Evolutionary conservation across 140 eudicot species (phyloP).

Genomic region (Erigeron philadelphicus): DNA sequence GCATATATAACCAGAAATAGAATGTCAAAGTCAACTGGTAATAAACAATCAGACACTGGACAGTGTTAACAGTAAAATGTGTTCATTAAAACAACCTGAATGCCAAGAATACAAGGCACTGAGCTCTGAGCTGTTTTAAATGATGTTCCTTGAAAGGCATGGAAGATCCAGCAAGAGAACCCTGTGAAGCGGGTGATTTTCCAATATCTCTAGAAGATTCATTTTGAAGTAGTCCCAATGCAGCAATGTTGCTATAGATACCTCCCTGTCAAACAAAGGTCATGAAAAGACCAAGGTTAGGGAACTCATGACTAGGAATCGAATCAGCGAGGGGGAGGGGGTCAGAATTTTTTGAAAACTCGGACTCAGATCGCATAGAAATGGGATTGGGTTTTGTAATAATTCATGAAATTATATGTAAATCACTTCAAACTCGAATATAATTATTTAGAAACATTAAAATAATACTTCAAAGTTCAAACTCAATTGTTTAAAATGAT

Average conservation of each 20-base stretch:
- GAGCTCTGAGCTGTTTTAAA: constrained; percentile 94
- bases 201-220: constrained; percentile 64
- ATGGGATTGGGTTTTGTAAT: too few species aligned
- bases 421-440: too few species aligned
- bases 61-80: neutral
- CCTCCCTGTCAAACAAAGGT: constrained; percentile 46
- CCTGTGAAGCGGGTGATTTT: constrained; percentile 48
- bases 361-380: too few species aligned
- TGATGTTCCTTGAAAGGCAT: constrained; percentile 93
- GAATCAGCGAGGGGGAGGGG: too few species aligned
- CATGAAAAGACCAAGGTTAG: too few species aligned
- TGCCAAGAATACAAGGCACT: constrained; percentile 94
- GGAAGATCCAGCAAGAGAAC: constrained; percentile 37
- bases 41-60: constrained; percentile 11
- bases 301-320: too few species aligned
- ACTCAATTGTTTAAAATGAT: too few species aligned
- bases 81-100: constrained; percentile 50
- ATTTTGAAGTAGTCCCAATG: constrained; percentile 45
- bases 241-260: constrained; percentile 41
- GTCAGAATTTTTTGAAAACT: too few species aligned
- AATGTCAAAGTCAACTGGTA: constrained; percentile 1
- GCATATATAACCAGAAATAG: constrained; percentile 2
- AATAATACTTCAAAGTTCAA: too few species aligned
- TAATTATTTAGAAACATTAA: too few species aligned
- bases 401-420: too few species aligned